Percentiles rank a stretch among this genome's conserved stretches.
Conservation (phyloP, 371 early-diverging fungal species). For the Haplosporangium sp. region DNA sequence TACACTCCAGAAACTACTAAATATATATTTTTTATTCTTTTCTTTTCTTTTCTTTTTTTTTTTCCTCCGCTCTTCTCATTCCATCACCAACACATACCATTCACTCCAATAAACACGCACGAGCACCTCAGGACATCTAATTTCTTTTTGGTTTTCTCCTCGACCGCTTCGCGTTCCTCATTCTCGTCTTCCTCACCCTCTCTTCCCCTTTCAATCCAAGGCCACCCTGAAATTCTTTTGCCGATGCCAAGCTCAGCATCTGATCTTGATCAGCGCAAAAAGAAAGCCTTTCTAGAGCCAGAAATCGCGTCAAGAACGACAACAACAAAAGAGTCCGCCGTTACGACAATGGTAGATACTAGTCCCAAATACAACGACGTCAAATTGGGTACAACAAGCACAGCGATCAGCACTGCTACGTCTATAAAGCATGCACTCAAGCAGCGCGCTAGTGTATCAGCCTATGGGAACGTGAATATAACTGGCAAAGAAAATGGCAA, state of each 20-base stretch:
- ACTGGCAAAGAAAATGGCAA: slow-evolving; percentile 11
- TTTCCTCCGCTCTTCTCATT: not conserved
- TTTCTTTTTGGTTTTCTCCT: slow-evolving; percentile 5
- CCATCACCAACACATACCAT: too few relatives aligned
- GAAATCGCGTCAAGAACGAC: slow-evolving; percentile 1
- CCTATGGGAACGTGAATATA: slow-evolving; percentile 13
- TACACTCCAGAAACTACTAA: too few relatives aligned
- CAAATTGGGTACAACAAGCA: not conserved
- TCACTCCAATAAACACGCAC: too few relatives aligned
- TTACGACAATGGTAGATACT: not conserved
- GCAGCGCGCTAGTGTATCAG: slow-evolving; percentile 7
- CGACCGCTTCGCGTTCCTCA: not conserved
- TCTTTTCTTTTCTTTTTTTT: not conserved
- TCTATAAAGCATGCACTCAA: slow-evolving; percentile 16
- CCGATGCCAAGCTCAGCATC: slow-evolving; percentile 18
- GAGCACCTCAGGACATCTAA: not conserved
- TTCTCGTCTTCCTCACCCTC: slow-evolving; percentile 1
- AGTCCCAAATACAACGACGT: not conserved
- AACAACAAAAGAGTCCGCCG: not conserved
- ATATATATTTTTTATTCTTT: too few relatives aligned
- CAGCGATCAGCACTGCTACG: slow-evolving; percentile 10
- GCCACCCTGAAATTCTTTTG: not conserved
- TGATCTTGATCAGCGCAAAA: slow-evolving; percentile 10
- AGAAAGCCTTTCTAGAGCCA: not conserved
- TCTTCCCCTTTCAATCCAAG: not conserved